These are phyloP conservation scores for Entophlyctis luteolus DNA, from an alignment of 192 early-diverging fungal species.

Conservation along the genomic window DNA sequence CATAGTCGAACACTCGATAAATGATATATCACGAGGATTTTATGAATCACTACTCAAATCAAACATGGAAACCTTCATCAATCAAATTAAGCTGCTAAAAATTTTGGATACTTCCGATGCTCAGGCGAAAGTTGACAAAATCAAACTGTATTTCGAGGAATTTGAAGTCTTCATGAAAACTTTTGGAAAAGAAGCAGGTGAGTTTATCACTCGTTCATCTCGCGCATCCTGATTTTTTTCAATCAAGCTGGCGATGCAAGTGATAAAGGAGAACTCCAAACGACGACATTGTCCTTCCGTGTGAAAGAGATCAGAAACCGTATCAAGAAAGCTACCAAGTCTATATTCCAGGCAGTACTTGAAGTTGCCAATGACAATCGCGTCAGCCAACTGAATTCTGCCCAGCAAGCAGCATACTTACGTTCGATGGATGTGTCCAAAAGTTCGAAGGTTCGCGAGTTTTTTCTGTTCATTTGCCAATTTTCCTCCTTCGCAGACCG, in stretches of 20 bases:
- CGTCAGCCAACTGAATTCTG: slow-evolving; percentile 25
- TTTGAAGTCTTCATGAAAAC: too few relatives aligned
- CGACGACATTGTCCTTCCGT: too few relatives aligned
- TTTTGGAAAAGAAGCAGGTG: too few relatives aligned
- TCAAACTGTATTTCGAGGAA: slow-evolving; percentile 28
- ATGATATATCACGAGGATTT: background rate
- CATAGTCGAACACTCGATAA: background rate
- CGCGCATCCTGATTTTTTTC: too few relatives aligned
- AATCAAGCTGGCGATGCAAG: slow-evolving; percentile 1
- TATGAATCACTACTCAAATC: slow-evolving; percentile 17
- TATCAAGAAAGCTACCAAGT: slow-evolving; percentile 7
- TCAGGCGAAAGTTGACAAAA: background rate
- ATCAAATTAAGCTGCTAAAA: slow-evolving; percentile 32
- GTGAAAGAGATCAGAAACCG: background rate
- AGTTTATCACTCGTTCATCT: too few relatives aligned
- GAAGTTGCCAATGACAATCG: slow-evolving; percentile 27
- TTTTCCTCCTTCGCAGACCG: slow-evolving; percentile 4
- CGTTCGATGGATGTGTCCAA: slow-evolving; percentile 22
- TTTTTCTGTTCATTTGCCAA: background rate
- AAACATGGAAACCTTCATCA: slow-evolving; percentile 25
- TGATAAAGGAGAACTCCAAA: too few relatives aligned
- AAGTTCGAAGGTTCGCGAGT: slow-evolving; percentile 8
- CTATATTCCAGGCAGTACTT: slow-evolving; percentile 3
- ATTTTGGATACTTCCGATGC: slow-evolving; percentile 22
- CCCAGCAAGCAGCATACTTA: slow-evolving; percentile 34